A percentile compares a stretch with the other conserved stretches of the same genome.
Evolutionary conservation across 2,329 filamentous ascomycete species (phyloP).

Genomic region (Elsinoe fawcettii): DNA sequence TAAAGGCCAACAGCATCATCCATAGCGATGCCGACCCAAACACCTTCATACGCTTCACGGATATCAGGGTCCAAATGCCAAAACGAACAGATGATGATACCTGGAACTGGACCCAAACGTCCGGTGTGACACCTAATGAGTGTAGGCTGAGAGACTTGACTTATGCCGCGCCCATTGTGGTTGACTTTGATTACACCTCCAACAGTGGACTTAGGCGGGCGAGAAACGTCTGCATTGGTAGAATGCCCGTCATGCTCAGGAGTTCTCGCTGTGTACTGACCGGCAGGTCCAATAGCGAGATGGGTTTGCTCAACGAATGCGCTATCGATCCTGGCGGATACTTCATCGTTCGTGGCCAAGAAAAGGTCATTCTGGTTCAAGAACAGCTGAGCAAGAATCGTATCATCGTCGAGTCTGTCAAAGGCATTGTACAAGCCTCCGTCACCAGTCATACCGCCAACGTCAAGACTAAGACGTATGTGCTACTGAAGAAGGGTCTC

Average conservation of each 20-base stretch:
- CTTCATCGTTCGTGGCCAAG: slow-evolving; percentile 94
- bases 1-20: slow-evolving; percentile 81
- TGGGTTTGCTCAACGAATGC: slow-evolving; percentile 91
- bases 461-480: slow-evolving; percentile 95
- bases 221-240: slow-evolving; percentile 68
- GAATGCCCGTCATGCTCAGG: slow-evolving; percentile 93
- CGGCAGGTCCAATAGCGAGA: slow-evolving; percentile 75
- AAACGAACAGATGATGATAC: slow-evolving; percentile 69
- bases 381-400: slow-evolving; percentile 99
- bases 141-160: slow-evolving; percentile 94
- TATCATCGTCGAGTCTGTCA: slow-evolving; percentile 95
- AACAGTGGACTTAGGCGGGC: slow-evolving; percentile 68
- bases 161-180: slow-evolving; percentile 89
- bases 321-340: slow-evolving; percentile 94
- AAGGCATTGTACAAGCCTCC: slow-evolving; percentile 87
- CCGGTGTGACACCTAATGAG: slow-evolving; percentile 76
- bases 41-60: slow-evolving; percentile 64
- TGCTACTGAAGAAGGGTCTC: slow-evolving; percentile 85
- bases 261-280: slow-evolving; percentile 87
- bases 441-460: slow-evolving; percentile 98
- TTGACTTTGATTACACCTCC: slow-evolving; percentile 72
- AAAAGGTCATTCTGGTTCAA: slow-evolving; percentile 97
- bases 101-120: slow-evolving; percentile 36
- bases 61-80: slow-evolving; percentile 79
- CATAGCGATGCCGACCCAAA: slow-evolving; percentile 86